A percentile compares a stretch with the other conserved stretches of the same genome.
Evolutionary conservation across 78 protist genomes (phyloP).

Genomic region (Parvularia atlantis): DNA sequence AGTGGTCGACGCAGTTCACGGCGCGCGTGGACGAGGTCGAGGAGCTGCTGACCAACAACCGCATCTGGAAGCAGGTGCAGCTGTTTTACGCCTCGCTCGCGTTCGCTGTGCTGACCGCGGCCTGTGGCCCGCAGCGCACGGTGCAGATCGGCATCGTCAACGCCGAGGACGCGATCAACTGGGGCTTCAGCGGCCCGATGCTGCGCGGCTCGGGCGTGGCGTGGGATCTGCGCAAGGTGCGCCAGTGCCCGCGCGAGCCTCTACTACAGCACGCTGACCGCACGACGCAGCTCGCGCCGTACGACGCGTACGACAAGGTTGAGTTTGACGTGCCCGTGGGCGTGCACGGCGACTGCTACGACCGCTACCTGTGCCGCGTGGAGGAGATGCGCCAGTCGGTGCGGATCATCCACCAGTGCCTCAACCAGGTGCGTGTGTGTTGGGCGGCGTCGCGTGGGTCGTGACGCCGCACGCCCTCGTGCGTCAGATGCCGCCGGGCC

Average conservation of each 20-base stretch:
- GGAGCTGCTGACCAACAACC: slow-evolving; percentile 40
- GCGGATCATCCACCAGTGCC: slow-evolving; percentile 41
- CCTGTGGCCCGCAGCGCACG: too few relatives aligned
- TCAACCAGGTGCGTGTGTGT: too few relatives aligned
- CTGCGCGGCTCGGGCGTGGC: slow-evolving; percentile 35
- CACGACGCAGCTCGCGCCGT: slow-evolving; percentile 52
- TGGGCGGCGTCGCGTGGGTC: too few relatives aligned
- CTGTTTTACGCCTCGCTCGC: too few relatives aligned
- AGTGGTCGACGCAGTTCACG: slow-evolving; percentile 13
- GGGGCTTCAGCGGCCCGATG: slow-evolving; percentile 43
- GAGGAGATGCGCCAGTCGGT: slow-evolving; percentile 50
- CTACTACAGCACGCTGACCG: too few relatives aligned
- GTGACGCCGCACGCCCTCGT: too few relatives aligned
- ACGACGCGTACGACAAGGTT: slow-evolving; percentile 41
- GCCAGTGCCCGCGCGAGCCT: too few relatives aligned
- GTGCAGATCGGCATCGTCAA: slow-evolving; percentile 29
- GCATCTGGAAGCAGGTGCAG: slow-evolving; percentile 65
- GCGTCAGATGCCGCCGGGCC: slow-evolving; percentile 44
- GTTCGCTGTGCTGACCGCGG: too few relatives aligned
- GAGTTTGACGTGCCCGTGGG: slow-evolving; percentile 51
- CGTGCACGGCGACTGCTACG: slow-evolving; percentile 41
- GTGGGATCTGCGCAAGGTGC: slow-evolving; percentile 37
- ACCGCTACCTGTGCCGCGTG: slow-evolving; percentile 48
- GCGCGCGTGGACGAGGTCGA: slow-evolving; percentile 43
- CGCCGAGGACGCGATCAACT: slow-evolving; percentile 19